Evolutionary conservation across 129 eudicot genomes (phyloP).

Genomic region (Centaurea solstitialis): DNA sequence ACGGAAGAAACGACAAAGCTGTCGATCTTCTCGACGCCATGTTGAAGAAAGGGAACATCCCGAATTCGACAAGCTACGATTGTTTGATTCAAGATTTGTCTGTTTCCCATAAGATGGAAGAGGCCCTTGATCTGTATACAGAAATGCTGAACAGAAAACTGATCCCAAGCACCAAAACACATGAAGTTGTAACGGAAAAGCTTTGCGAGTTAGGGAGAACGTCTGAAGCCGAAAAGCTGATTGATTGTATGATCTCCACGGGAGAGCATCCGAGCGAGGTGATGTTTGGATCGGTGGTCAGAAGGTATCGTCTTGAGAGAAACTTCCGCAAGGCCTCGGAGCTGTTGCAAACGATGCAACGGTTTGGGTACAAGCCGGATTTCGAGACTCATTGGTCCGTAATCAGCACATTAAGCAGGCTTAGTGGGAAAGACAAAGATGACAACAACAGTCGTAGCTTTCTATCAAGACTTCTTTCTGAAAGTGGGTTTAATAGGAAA

Average conservation of each 20-base stretch:
- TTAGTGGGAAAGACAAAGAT: slow-evolving; percentile 36
- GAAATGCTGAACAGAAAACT: slow-evolving; percentile 75
- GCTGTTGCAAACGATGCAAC: slow-evolving; percentile 63
- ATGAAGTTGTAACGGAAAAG: slow-evolving; percentile 40
- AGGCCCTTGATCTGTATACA: slow-evolving; percentile 57
- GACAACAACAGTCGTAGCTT: slow-evolving; percentile 38
- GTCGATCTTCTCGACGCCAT: slow-evolving; percentile 63
- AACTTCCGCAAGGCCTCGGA: slow-evolving; percentile 62
- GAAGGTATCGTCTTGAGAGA: slow-evolving; percentile 53
- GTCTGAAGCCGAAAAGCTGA: slow-evolving; percentile 59
- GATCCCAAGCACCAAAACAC: slow-evolving; percentile 49
- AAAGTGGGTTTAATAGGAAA: slow-evolving; percentile 52
- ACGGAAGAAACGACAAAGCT: slow-evolving; percentile 60
- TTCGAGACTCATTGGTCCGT: slow-evolving; percentile 88
- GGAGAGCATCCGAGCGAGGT: slow-evolving; percentile 58
- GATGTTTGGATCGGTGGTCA: slow-evolving; percentile 51
- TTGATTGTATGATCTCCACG: slow-evolving; percentile 41
- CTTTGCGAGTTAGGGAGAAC: slow-evolving; percentile 53
- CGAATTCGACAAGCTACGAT: slow-evolving; percentile 55
- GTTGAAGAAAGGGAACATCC: slow-evolving; percentile 55
- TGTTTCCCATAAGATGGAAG: slow-evolving; percentile 33
- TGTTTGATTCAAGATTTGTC: slow-evolving; percentile 52
- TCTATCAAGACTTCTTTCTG: slow-evolving; percentile 72
- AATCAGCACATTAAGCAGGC: slow-evolving; percentile 62
- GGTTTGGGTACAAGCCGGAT: slow-evolving; percentile 77